A percentile compares a stretch with the other conserved stretches of the same genome.
Conservation (phyloP, 129 eudicot species). For the Apium graveolens region DNA sequence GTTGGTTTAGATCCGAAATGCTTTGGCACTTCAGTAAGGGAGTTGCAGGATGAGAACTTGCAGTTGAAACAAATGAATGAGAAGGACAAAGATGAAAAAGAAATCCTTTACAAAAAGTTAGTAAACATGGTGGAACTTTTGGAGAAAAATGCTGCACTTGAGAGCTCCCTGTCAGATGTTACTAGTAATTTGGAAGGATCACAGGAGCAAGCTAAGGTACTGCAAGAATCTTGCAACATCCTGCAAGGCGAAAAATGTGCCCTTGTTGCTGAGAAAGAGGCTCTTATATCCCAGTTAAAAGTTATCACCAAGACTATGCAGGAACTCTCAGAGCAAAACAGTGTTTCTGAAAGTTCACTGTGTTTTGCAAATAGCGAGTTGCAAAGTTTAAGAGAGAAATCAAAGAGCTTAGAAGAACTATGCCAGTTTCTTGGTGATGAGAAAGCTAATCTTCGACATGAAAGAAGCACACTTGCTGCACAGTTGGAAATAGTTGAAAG, state of each 20-base stretch:
- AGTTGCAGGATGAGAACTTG: constrained; percentile 66
- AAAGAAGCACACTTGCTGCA: constrained; percentile 48
- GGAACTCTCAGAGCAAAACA: constrained; percentile 58
- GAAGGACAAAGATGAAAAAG: constrained; percentile 37
- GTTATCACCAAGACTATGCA: constrained; percentile 56
- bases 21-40: constrained; percentile 44
- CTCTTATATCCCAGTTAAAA: constrained; percentile 70
- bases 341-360: constrained; percentile 50
- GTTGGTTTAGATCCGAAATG: constrained; percentile 52
- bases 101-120: constrained; percentile 28
- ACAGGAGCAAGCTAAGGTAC: constrained; percentile 29
- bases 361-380: constrained; percentile 53
- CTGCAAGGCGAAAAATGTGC: constrained; percentile 59
- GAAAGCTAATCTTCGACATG: constrained; percentile 52
- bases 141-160: constrained; percentile 37
- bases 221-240: constrained; percentile 45
- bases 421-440: constrained; percentile 60
- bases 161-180: constrained; percentile 34
- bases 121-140: constrained; percentile 44
- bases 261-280: constrained; percentile 60
- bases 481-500: constrained; percentile 63
- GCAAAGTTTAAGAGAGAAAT: constrained; percentile 62
- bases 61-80: constrained; percentile 41
- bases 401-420: constrained; percentile 70
- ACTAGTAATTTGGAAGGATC: constrained; percentile 38